Conservation (phyloP, 345 rosid genomes). For the Moricandia arvensis region DNA sequence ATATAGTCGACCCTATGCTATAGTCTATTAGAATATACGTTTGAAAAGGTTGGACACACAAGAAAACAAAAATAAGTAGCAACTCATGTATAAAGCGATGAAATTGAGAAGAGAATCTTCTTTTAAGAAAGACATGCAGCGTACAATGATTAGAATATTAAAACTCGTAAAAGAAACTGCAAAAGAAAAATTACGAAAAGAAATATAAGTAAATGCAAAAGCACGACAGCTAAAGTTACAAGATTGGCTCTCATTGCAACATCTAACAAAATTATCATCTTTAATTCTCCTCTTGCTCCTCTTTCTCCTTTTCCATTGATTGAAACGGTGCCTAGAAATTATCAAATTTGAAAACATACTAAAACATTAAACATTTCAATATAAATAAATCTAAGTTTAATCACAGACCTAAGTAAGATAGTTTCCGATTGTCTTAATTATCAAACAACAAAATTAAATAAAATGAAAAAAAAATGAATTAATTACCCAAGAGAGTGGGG, state of each 20-base stretch:
- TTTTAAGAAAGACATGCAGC: constrained; percentile 72
- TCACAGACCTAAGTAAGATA: no score
- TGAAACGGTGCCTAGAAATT: constrained; percentile 27
- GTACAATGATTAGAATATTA: constrained; percentile 49
- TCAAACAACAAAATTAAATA: neutral
- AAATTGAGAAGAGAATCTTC: constrained; percentile 54
- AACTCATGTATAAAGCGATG: constrained; percentile 43
- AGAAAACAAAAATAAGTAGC: constrained; percentile 21
- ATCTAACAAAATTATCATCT: constrained; percentile 43
- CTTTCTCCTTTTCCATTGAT: constrained; percentile 33
- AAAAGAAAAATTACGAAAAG: constrained; percentile 22
- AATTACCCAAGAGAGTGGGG: constrained; percentile 32
- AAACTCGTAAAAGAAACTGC: constrained; percentile 35
- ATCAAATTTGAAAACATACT: neutral
- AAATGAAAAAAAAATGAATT: neutral
- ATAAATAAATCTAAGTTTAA: neutral
- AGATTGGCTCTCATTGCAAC: constrained; percentile 37
- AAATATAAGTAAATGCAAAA: constrained; percentile 32
- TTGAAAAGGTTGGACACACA: constrained; percentile 34
- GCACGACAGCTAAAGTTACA: constrained; percentile 40
- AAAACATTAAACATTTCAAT: neutral
- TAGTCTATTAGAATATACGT: constrained; percentile 22
- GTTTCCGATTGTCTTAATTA: neutral
- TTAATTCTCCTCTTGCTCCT: constrained; percentile 19
- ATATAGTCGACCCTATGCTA: constrained; percentile 4